Evolutionary conservation across 768 basidiomycete genomes (phyloP).

Genomic region (Holtermanniella nyarrowii): DNA sequence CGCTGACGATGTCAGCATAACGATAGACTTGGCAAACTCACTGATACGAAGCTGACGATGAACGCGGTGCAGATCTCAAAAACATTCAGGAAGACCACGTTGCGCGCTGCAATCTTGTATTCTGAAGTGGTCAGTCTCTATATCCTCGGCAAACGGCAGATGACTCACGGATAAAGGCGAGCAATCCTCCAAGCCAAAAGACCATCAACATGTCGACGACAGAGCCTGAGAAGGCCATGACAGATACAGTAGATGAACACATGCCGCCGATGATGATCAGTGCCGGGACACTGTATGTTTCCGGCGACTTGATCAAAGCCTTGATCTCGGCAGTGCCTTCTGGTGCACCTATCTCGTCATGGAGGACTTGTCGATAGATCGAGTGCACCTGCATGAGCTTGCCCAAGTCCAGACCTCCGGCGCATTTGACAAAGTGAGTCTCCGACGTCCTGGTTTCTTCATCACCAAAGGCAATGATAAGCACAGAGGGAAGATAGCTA

Average conservation of each 20-base stretch:
- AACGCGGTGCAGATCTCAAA: constrained; percentile 14
- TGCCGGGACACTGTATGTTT: not conserved
- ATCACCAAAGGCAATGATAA: constrained; percentile 12
- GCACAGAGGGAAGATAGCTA: constrained; percentile 14
- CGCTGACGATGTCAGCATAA: constrained; percentile 2
- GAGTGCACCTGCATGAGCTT: constrained; percentile 10
- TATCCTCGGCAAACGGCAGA: constrained; percentile 3
- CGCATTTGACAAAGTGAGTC: constrained; percentile 7
- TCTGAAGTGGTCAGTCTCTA: not conserved
- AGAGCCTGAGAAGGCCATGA: constrained; percentile 11
- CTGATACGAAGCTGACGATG: constrained; percentile 10
- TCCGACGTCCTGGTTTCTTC: constrained; percentile 7
- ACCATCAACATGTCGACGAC: constrained; percentile 11
- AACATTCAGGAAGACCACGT: constrained; percentile 3
- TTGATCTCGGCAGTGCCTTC: constrained; percentile 8
- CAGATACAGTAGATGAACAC: constrained; percentile 6
- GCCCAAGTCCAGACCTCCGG: constrained; percentile 9
- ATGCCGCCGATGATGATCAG: constrained; percentile 4
- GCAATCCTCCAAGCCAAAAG: constrained; percentile 4
- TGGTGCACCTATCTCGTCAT: constrained; percentile 10
- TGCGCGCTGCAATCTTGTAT: not conserved
- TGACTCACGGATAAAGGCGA: constrained; percentile 5
- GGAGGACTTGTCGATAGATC: constrained; percentile 12
- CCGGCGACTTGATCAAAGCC: constrained; percentile 7
- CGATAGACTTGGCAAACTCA: not conserved